A percentile compares a stretch with the other conserved stretches of the same genome.
phyloP scores from a whole-genome alignment of 805 yeast species.

The Vanderwaltozyma yarrowii region DNA sequence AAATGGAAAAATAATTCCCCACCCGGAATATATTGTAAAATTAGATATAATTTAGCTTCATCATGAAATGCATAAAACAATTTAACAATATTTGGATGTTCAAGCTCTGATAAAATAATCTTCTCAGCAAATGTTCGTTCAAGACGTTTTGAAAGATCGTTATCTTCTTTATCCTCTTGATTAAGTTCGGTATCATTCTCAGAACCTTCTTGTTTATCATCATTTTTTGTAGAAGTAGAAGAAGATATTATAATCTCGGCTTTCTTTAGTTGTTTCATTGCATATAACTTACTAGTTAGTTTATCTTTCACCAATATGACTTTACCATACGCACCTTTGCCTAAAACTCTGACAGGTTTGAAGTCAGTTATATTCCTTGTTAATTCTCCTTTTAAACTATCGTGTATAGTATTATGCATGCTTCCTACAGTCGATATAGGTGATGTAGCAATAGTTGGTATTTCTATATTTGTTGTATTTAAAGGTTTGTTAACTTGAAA shows the following conservation, averaged over 20 bases:
- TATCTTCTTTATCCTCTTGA: not conserved
- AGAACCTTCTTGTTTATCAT: constrained; percentile 2
- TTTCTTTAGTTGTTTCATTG: constrained; percentile 78
- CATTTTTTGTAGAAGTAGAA: constrained; percentile 17
- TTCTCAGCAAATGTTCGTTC: constrained; percentile 77
- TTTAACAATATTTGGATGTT: constrained; percentile 75
- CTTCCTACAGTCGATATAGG: not conserved
- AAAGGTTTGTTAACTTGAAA: constrained; percentile 23
- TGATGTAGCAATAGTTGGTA: constrained; percentile 1
- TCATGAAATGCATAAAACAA: constrained; percentile 81
- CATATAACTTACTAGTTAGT: constrained; percentile 54
- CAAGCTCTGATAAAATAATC: constrained; percentile 56
- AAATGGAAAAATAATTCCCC: constrained; percentile 60
- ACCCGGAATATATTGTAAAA: constrained; percentile 77
- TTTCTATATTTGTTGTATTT: constrained; percentile 6
- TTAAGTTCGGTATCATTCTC: too few relatives aligned
- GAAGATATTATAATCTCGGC: constrained; percentile 58
- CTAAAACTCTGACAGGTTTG: constrained; percentile 64
- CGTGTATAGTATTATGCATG: too few relatives aligned
- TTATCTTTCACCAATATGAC: constrained; percentile 67
- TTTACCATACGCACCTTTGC: constrained; percentile 84
- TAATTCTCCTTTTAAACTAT: not conserved
- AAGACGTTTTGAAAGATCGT: constrained; percentile 35
- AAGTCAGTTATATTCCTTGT: constrained; percentile 41
- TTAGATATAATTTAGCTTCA: constrained; percentile 57